These are phyloP conservation scores for Aspergillus ustus DNA, from an alignment of 2,329 filamentous ascomycete genomes.

Conservation along the genomic window DNA sequence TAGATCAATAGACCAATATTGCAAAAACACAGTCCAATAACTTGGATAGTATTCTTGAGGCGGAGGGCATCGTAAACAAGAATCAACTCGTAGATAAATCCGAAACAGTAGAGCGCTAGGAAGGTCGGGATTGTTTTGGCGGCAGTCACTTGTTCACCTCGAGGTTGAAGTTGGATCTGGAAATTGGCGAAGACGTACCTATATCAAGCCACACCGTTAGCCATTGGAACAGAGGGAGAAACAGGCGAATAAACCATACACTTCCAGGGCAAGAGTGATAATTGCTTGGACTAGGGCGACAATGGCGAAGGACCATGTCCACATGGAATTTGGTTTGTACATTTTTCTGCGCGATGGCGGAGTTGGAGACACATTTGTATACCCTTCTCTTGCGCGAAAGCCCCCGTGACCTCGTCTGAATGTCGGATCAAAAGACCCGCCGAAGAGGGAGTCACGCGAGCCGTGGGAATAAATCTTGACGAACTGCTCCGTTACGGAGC, in stretches of 20 bases:
- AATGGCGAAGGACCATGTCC: conserved; percentile 85
- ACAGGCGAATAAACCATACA: neutral
- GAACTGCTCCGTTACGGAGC: conserved; percentile 48
- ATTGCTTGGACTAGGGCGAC: conserved; percentile 76
- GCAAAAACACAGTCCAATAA: conserved; percentile 92
- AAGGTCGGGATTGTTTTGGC: conserved; percentile 85
- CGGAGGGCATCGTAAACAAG: conserved; percentile 92
- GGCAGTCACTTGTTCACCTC: conserved; percentile 47
- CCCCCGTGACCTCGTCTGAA: conserved; percentile 54
- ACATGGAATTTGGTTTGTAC: conserved; percentile 80
- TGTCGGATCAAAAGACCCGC: conserved; percentile 58
- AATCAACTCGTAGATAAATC: conserved; percentile 88
- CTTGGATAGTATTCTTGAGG: conserved; percentile 96
- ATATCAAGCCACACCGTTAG: conserved; percentile 16
- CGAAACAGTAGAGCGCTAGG: conserved; percentile 94
- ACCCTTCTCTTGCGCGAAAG: conserved; percentile 58
- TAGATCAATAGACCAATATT: conserved; percentile 93
- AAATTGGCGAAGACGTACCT: conserved; percentile 92
- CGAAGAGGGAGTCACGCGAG: conserved; percentile 63
- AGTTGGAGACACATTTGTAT: conserved; percentile 45
- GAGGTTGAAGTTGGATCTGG: conserved; percentile 60
- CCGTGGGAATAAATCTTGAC: conserved; percentile 62
- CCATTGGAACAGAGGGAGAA: neutral
- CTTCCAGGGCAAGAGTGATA: conserved; percentile 64
- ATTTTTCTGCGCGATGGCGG: conserved; percentile 56